These are phyloP conservation scores for Coleophoma cylindrospora DNA, from an alignment of 2,329 filamentous ascomycete genomes.

Conservation along the genomic window DNA sequence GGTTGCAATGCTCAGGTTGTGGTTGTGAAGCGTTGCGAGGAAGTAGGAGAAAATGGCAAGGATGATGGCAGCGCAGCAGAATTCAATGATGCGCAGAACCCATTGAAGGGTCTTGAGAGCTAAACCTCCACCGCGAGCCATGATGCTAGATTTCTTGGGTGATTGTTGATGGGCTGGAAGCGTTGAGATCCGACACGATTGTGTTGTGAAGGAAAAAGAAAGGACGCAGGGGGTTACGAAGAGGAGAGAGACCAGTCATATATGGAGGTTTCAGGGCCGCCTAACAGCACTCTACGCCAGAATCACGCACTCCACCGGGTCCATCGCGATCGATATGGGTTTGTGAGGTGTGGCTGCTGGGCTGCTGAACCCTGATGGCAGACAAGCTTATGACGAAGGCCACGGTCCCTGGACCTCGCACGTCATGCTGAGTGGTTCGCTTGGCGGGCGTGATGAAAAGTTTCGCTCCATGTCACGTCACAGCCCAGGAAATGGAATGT, in stretches of 20 bases:
- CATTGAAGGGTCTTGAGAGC: slow-evolving; percentile 67
- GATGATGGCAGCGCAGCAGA: slow-evolving; percentile 67
- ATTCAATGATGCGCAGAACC: slow-evolving; percentile 67
- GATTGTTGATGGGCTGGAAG: not conserved
- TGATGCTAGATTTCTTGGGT: slow-evolving; percentile 43
- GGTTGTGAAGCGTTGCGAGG: slow-evolving; percentile 65
- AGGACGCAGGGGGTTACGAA: not conserved
- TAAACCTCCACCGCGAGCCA: slow-evolving; percentile 39
- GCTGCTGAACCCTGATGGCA: too few relatives aligned
- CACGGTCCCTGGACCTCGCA: too few relatives aligned
- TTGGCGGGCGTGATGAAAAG: too few relatives aligned
- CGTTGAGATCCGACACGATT: not conserved
- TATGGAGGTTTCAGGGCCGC: not conserved
- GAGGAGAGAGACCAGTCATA: not conserved
- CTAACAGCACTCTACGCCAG: too few relatives aligned
- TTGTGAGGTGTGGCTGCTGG: too few relatives aligned
- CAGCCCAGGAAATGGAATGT: too few relatives aligned
- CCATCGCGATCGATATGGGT: too few relatives aligned
- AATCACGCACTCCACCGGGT: too few relatives aligned
- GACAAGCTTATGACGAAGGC: too few relatives aligned
- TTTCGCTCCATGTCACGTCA: too few relatives aligned
- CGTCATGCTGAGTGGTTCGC: too few relatives aligned
- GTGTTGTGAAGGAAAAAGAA: not conserved
- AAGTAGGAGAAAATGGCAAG: slow-evolving; percentile 83
- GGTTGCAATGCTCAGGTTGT: slow-evolving; percentile 56